Percentiles rank a stretch among this genome's conserved stretches.
These are phyloP conservation scores for Pulicaria dysenterica DNA, from an alignment of 129 eudicot genomes.

Conservation along the genomic window DNA sequence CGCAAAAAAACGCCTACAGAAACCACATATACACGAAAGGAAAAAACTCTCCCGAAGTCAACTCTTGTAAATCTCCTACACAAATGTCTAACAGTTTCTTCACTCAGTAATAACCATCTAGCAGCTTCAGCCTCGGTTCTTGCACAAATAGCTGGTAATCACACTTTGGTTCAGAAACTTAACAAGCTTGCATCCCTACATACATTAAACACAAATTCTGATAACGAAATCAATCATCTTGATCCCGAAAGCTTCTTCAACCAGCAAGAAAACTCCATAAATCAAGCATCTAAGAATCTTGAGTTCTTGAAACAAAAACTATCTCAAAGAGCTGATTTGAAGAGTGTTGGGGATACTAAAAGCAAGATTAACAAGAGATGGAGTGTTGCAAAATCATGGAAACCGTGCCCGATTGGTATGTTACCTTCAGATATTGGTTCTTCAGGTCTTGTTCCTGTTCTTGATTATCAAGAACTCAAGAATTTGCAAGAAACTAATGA, in stretches of 20 bases:
- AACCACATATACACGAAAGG: constrained; percentile 31
- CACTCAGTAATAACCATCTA: constrained; percentile 46
- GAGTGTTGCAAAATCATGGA: constrained; percentile 70
- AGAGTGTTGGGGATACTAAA: neutral
- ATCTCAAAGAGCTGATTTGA: constrained; percentile 26
- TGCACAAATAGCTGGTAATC: constrained; percentile 50
- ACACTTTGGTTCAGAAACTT: constrained; percentile 47
- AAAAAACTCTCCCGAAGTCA: constrained; percentile 41
- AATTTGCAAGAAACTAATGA: constrained; percentile 19
- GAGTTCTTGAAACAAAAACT: constrained; percentile 40
- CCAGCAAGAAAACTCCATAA: constrained; percentile 52
- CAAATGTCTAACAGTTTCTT: constrained; percentile 53
- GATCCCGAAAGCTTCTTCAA: constrained; percentile 37
- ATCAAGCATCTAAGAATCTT: constrained; percentile 51
- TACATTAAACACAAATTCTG: constrained; percentile 16
- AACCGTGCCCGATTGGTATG: constrained; percentile 86
- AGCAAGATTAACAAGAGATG: constrained; percentile 35
- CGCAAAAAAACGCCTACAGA: constrained; percentile 32
- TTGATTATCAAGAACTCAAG: constrained; percentile 34
- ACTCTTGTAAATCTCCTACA: constrained; percentile 44
- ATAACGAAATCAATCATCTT: constrained; percentile 12
- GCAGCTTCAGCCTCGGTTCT: constrained; percentile 51
- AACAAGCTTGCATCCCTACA: constrained; percentile 49
- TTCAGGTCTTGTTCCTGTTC: constrained; percentile 64
- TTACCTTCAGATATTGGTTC: constrained; percentile 61